These are phyloP conservation scores for Fusarium staphyleae DNA, from an alignment of 2,329 filamentous ascomycete genomes.

Conservation along the genomic window DNA sequence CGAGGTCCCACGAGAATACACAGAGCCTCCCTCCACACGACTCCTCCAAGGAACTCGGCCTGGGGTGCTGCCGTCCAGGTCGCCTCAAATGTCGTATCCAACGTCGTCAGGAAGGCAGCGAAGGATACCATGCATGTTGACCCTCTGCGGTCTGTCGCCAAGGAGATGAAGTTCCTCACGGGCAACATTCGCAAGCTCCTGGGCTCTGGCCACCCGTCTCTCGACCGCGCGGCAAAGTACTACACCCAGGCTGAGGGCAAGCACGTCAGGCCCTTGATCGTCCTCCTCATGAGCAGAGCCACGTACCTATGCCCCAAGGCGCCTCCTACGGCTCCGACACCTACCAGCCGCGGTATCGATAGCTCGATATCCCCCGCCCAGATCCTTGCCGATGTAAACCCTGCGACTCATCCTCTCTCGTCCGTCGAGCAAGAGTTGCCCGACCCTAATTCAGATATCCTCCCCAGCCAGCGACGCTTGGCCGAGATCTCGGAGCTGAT, in stretches of 20 bases:
- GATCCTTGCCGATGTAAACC: conserved; percentile 82
- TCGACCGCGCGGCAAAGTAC: conserved; percentile 97
- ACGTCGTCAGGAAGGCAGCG: conserved; percentile 67
- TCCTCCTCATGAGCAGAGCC: conserved; percentile 94
- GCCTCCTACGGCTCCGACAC: conserved; percentile 48
- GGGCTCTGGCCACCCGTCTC: conserved; percentile 90
- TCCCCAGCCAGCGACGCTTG: conserved; percentile 90
- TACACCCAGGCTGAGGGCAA: conserved; percentile 97
- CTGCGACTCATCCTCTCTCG: conserved; percentile 58
- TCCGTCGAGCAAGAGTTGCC: conserved; percentile 49
- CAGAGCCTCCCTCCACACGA: conserved; percentile 52
- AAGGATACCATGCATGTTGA: conserved; percentile 78
- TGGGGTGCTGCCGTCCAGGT: conserved; percentile 78
- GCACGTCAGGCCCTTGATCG: conserved; percentile 91
- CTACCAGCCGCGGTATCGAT: conserved; percentile 58
- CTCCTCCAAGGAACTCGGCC: conserved; percentile 62
- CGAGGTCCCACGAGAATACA: conserved; percentile 46
- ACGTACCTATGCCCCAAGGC: conserved; percentile 78
- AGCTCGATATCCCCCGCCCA: conserved; percentile 61
- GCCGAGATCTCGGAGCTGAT: conserved; percentile 98
- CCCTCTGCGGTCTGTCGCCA: conserved; percentile 86
- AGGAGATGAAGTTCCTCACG: conserved; percentile 95
- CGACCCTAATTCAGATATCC: conserved; percentile 68
- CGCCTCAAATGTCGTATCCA: conserved; percentile 74
- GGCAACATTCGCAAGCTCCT: conserved; percentile 93